Evolutionary conservation across 768 basidiomycete genomes (phyloP).

Genomic region (Kwoniella mangroviensis): DNA sequence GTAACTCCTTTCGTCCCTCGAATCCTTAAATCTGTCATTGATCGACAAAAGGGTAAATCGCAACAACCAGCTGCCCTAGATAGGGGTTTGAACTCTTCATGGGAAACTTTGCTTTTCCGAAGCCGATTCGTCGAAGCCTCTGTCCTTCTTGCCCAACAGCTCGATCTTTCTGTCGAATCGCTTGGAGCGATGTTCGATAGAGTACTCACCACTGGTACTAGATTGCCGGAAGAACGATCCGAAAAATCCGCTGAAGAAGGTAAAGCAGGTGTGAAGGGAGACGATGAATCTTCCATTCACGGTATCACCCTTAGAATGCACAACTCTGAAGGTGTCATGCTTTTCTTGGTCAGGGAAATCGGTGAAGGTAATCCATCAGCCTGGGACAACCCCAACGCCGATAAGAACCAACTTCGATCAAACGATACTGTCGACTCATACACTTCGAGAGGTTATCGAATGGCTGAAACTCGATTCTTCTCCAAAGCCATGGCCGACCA

Average conservation of each 20-base stretch:
- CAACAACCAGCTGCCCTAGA: constrained; percentile 26
- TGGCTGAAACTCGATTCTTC: constrained; percentile 57
- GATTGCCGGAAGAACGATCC: constrained; percentile 22
- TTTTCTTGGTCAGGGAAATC: constrained; percentile 57
- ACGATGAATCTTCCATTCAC: constrained; percentile 50
- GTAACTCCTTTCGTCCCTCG: constrained; percentile 55
- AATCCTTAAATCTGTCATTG: constrained; percentile 42
- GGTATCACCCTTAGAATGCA: constrained; percentile 51
- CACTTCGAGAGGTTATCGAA: constrained; percentile 53
- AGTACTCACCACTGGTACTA: constrained; percentile 54
- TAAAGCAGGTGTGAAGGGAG: constrained; percentile 14
- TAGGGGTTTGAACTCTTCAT: constrained; percentile 19
- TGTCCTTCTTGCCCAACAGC: constrained; percentile 52
- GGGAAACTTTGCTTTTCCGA: constrained; percentile 47
- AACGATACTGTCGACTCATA: constrained; percentile 53
- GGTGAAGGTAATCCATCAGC: constrained; percentile 34
- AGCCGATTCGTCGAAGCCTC: constrained; percentile 55
- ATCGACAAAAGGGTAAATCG: constrained; percentile 31
- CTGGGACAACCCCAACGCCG: constrained; percentile 30
- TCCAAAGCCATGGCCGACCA: constrained; percentile 50
- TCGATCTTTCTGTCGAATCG: constrained; percentile 53
- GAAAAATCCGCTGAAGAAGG: constrained; percentile 33
- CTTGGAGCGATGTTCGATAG: constrained; percentile 58
- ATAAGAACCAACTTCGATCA: constrained; percentile 25
- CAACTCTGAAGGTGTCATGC: constrained; percentile 56